phyloP scores from a whole-genome alignment of 768 basidiomycete species.

The Termitomyces sp. region DNA sequence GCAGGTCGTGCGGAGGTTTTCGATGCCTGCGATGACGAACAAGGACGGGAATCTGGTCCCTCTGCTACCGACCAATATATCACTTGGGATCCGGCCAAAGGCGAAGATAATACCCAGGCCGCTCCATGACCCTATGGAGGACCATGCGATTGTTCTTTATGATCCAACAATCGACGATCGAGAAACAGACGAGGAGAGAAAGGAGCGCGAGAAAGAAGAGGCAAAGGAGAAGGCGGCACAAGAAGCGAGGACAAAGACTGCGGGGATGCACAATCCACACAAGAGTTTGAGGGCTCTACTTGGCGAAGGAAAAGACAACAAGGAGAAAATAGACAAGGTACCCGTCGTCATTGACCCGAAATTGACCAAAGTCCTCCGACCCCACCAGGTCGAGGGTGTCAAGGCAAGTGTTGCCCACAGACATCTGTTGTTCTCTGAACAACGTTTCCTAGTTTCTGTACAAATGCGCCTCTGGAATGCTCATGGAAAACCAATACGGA shows the following conservation, averaged over 20 bases:
- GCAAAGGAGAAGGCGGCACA: constrained; percentile 55
- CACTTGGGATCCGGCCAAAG: constrained; percentile 82
- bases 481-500: constrained; percentile 85
- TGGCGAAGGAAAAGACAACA: constrained; percentile 67
- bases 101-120: constrained; percentile 83
- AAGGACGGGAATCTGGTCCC: constrained; percentile 61
- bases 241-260: constrained; percentile 65
- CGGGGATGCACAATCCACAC: constrained; percentile 81
- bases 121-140: constrained; percentile 95
- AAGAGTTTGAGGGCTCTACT: constrained; percentile 80
- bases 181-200: constrained; percentile 84
- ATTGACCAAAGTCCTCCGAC: constrained; percentile 81
- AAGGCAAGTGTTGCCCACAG: constrained; percentile 47
- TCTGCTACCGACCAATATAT: constrained; percentile 54
- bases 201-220: constrained; percentile 69
- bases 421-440: constrained; percentile 2
- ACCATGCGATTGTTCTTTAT: constrained; percentile 95
- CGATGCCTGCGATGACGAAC: constrained; percentile 75
- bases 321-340: constrained; percentile 67
- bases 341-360: constrained; percentile 95
- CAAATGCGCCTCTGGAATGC: constrained; percentile 89
- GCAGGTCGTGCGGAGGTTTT: constrained; percentile 59
- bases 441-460: constrained; percentile 76
- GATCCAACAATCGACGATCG: constrained; percentile 94
- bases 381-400: constrained; percentile 98